Base-by-base conservation (phyloP, 305 asterid genomes). In the Fraxinus floribunda region DNA sequence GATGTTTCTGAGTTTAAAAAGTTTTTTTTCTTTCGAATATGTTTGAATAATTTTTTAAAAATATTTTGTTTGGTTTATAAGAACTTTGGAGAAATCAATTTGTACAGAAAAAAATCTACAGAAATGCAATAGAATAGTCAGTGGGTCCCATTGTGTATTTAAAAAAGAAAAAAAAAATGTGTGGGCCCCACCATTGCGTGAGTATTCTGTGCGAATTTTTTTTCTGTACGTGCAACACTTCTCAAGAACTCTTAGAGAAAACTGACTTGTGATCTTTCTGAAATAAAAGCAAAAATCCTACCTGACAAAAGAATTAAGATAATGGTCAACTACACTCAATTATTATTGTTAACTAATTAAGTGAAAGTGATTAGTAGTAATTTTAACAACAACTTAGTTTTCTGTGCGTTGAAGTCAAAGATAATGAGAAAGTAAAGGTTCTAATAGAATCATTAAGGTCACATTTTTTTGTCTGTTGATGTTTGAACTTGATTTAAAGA, bases 401-500 rank as follows among this genome's bases (percentile, higher is more conserved):
- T 5, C 16, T 46, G 18, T 36, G 57, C 72, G 73, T 79, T 76
- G 77, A 73, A 84, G 88, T 88, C 91, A 86, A 86, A 86, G 79
- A 80, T 77, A 68, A 68, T 35, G 78, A 72, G 74, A 78, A 77
- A 20, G 49, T 7, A 84, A 85, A 78, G 75, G 84, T 74, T 20
- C 71, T 49, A 46, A 20, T 52, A 75, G 77, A 86, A 88, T 88
- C 75, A 88, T 86, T 78, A 79, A 52, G 78, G 82, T 26, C 73
- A 77, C 77, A 52, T 74, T 79, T 79, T 64, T 75, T 7, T 71
- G 82, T 77, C 82, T 76, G 66, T 64, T 7, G 16, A 66, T 24
- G 82, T 79, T 76, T 84, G 79, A 85, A 85, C 78, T 81, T 83
- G 80, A 83, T 81, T 78, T 66, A 78, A 76, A 85, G 71, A 83